A percentile compares a stretch with the other conserved stretches of the same genome.
Conservation (phyloP, 768 basidiomycete species). For the Leucocoprinus leucothites region DNA sequence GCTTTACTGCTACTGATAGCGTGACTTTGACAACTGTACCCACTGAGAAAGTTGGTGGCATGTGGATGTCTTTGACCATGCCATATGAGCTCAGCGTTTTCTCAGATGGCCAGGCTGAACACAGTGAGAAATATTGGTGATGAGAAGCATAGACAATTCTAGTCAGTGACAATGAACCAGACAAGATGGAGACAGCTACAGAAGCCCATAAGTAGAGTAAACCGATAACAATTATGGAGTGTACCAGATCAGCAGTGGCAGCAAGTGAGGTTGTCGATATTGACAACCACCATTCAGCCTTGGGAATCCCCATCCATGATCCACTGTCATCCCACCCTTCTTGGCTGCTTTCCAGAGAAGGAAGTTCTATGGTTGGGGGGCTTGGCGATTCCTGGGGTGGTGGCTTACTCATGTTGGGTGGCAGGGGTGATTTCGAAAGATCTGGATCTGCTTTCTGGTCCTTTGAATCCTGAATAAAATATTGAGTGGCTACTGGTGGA, state of each 20-base stretch:
- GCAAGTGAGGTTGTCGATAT: conserved; percentile 3
- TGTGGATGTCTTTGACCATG: conserved; percentile 34
- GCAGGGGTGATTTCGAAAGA: not conserved
- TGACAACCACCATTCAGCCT: not conserved
- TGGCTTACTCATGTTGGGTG: not conserved
- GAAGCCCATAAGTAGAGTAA: not conserved
- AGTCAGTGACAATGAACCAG: conserved; percentile 21
- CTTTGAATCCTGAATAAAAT: not conserved
- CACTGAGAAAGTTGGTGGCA: conserved; percentile 19
- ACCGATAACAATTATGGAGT: not conserved
- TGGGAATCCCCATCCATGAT: not conserved
- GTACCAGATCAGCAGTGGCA: conserved; percentile 3
- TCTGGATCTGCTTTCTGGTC: not conserved
- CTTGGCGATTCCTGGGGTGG: not conserved
- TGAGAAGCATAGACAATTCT: conserved; percentile 59
- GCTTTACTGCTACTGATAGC: too few species aligned
- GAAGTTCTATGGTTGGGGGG: not conserved
- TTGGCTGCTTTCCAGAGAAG: not conserved
- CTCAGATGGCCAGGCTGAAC: conserved; percentile 33
- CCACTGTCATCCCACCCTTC: conserved; percentile 3
- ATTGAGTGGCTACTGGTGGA: too few species aligned
- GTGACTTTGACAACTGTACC: conserved; percentile 38
- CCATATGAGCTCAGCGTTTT: conserved; percentile 45
- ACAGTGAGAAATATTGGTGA: conserved; percentile 45
- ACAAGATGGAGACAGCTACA: conserved; percentile 1